Base-by-base conservation (phyloP, 2,329 filamentous ascomycete genomes). In the Cladophialophora carrionii region DNA sequence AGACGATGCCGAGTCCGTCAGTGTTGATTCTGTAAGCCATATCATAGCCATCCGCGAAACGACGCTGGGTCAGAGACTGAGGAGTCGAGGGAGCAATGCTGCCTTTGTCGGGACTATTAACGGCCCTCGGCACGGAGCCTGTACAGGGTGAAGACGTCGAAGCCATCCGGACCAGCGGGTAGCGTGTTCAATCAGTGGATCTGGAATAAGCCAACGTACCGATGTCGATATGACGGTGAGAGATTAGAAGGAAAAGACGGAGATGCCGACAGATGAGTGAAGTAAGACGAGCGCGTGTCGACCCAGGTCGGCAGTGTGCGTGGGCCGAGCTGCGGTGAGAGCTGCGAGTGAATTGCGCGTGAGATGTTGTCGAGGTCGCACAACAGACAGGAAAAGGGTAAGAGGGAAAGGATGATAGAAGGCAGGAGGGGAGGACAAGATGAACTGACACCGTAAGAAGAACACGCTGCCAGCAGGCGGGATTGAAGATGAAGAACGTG, bases 1-100 rank as follows among this genome's bases (percentile, higher is more conserved):
- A 72, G 26, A 67, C 63, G 48, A 67, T 64, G 6, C 71, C 71
- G 57, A 73, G 69, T 22, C 63, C 67, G 58, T 74, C 71, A 48
- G 70, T 66, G 57, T 71, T 71, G 63, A 64, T 68, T 61, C 61
- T 65, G n/a, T 68, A 32, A 24, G 64, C 57, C 68, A 70, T 71
- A 43, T 66, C 66, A 60, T 71, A 71, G 54, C 67, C 68, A 51
- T 65, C 46, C 34, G 69, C 62, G 51, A 60, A 69, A 14, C 31
- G 20, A 8, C 52, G 29, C n/a, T 57, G 63, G 31, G 32, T 10
- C 20, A 52, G 26, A 41, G 52, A 4, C 14, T 54, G 52, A 34
- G 52, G 17, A 34, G 48, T 52, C 29, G 57, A 60, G 53, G 34
- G 9, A 17, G 29, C 32, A 26, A 43, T 37, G 20, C 51, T 49